Evolutionary conservation across 495 filamentous ascomycete genomes (phyloP), one percentile per base, ranked within the genome.

Genomic region (Lineolata rhizophorae): DNA sequence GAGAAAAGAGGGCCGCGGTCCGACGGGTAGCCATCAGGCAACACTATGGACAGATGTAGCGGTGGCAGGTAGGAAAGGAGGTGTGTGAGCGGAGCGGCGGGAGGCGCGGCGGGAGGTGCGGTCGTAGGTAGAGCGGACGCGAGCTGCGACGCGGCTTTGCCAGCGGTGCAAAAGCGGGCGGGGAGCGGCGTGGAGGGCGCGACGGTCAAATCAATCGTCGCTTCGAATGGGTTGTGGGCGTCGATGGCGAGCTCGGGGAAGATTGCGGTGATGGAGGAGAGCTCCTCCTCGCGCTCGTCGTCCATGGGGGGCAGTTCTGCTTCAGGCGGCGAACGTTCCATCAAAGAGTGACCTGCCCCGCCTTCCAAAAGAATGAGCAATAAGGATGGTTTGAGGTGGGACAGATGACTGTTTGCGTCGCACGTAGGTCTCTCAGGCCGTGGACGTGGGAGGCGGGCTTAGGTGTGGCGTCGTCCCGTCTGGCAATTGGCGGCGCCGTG

Each of bases 201-300:
- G 30, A 93, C 74, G 4, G 71, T 65, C 0, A 95, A 51, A 16
- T 78, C 70, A 33, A 95, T 59, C 4, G 61, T 62, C 2, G 78
- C 70, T 30, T 60, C 62, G 47, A 72, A 75, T 2, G 65, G 65
- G 39, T 72, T 51, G 3, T 62, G 44, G 3, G 64, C 54, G 32
- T 69, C 61, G 20, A 76, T 51, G 19, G 60, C 57, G 11, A 92
- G 67, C 50, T 97, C 87, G 13, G 85, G 85, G 40, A 68, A 97
- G 39, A 97, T 95, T 43, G 83, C 76, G 10, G 62, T 59, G 27
- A 95, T 70, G n/a, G 82, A 70, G 29, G 65, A 69, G 30, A 97
- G 61, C 53, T 97, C 87, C 11, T 72, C 59, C 12, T 71, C 61
- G 34, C 87, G 78, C 37, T 76, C 67, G 44, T 80, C 76, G 15